Evolutionary conservation across 108 stramenopile genomes (phyloP).

Genomic region (Cyclostephanos invisitatus): DNA sequence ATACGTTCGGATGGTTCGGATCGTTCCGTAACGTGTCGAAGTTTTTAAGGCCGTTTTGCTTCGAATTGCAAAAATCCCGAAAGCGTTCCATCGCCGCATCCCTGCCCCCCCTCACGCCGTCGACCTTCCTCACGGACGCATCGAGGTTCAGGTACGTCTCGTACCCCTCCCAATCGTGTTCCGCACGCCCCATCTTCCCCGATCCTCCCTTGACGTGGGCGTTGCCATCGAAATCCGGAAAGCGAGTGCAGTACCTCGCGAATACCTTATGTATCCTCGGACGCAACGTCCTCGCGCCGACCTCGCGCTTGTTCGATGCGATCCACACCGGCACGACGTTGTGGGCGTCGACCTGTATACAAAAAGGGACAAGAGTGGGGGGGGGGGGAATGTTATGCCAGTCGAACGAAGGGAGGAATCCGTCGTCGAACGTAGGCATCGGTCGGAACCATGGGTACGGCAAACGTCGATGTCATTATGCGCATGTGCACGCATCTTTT

Average conservation of each 20-base stretch:
- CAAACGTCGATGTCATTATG: too few relatives aligned
- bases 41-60: constrained; percentile 59
- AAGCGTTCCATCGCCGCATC: constrained; percentile 74
- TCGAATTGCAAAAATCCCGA: constrained; percentile 63
- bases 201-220: constrained; percentile 42
- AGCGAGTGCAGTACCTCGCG: constrained; percentile 66
- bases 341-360: constrained; percentile 88
- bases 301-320: constrained; percentile 90
- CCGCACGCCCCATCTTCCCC: constrained; percentile 35
- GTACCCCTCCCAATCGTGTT: constrained; percentile 49
- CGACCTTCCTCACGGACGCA: constrained; percentile 54
- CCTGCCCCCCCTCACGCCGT: constrained; percentile 73
- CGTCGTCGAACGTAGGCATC: too few relatives aligned
- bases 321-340: constrained; percentile 98
- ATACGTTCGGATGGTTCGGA: constrained; percentile 75
- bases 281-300: constrained; percentile 95
- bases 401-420: too few relatives aligned
- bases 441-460: too few relatives aligned
- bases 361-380: too few relatives aligned
- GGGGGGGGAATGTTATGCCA: too few relatives aligned
- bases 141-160: constrained; percentile 67
- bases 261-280: constrained; percentile 89
- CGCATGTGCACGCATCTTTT: too few relatives aligned
- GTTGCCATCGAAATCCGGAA: constrained; percentile 73
- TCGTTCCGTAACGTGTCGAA: constrained; percentile 92